Conservation (phyloP, 1,284 basidiomycete genomes). For the Cystobasidium pallidum region DNA sequence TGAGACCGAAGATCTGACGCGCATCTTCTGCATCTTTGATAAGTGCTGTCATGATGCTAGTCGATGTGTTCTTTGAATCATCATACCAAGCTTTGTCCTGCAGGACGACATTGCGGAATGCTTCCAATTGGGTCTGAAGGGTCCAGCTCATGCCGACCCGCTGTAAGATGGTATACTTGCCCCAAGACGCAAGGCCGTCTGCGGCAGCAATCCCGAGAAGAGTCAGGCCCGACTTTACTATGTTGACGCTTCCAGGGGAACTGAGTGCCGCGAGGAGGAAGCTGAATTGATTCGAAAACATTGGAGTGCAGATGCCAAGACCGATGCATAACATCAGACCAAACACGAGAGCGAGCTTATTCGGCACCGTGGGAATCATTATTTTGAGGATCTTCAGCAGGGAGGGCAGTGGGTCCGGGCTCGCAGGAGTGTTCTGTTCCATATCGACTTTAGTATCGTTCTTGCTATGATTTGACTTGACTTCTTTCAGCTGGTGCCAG, state of each 20-base stretch:
- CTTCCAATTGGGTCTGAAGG: slow-evolving; percentile 65
- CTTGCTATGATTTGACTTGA: neutral
- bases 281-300: slow-evolving; percentile 89
- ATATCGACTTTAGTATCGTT: neutral
- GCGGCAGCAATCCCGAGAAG: slow-evolving; percentile 71
- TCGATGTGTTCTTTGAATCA: slow-evolving; percentile 65
- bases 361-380: slow-evolving; percentile 70
- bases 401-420: neutral
- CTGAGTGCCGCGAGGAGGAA: slow-evolving; percentile 78
- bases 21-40: slow-evolving; percentile 93
- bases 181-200: slow-evolving; percentile 73
- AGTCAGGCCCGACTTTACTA: slow-evolving; percentile 61
- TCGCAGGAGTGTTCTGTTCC: neutral
- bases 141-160: slow-evolving; percentile 76
- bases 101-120: slow-evolving; percentile 67
- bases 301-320: slow-evolving; percentile 80
- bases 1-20: slow-evolving; percentile 71
- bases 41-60: slow-evolving; percentile 73
- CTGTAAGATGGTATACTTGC: slow-evolving; percentile 79
- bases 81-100: slow-evolving; percentile 96
- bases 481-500: slow-evolving; percentile 41
- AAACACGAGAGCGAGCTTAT: slow-evolving; percentile 69
- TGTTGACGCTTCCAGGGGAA: slow-evolving; percentile 60
- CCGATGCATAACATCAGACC: slow-evolving; percentile 70
- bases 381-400: slow-evolving; percentile 62